A percentile compares a stretch with the other conserved stretches of the same genome.
Evolutionary conservation across 2,329 filamentous ascomycete species (phyloP).

Genomic region (Fusarium palustre): DNA sequence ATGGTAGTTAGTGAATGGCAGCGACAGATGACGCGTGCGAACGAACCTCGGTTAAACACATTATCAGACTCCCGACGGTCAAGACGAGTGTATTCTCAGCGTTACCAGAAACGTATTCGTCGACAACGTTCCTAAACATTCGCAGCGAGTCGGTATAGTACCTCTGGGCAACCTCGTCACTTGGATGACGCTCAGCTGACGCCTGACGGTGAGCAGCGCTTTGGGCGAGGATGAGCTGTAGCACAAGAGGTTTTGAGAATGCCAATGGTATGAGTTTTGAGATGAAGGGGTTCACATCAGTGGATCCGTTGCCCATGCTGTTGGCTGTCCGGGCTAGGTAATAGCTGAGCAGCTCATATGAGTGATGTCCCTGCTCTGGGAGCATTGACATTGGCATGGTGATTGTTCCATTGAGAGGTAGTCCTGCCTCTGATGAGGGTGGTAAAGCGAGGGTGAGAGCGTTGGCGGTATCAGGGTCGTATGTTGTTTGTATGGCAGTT

Average conservation of each 20-base stretch:
- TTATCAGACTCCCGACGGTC: slow-evolving; percentile 58
- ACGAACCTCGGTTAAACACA: slow-evolving; percentile 62
- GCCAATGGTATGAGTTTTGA: slow-evolving; percentile 60
- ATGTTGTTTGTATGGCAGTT: slow-evolving; percentile 12
- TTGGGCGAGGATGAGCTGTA: slow-evolving; percentile 61
- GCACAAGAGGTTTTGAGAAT: slow-evolving; percentile 58
- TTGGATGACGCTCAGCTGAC: slow-evolving; percentile 44
- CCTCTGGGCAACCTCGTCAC: slow-evolving; percentile 50
- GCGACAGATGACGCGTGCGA: neutral
- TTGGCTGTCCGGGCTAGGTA: slow-evolving; percentile 59
- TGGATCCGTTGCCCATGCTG: slow-evolving; percentile 62
- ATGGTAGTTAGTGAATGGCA: slow-evolving; percentile 15
- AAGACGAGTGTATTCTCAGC: slow-evolving; percentile 54
- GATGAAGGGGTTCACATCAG: slow-evolving; percentile 59
- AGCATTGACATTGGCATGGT: slow-evolving; percentile 48
- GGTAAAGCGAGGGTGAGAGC: slow-evolving; percentile 37
- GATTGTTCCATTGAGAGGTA: slow-evolving; percentile 36
- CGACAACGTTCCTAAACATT: slow-evolving; percentile 53
- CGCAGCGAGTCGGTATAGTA: slow-evolving; percentile 54
- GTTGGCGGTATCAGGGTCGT: slow-evolving; percentile 38
- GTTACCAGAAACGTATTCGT: slow-evolving; percentile 51
- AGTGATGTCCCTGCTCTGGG: slow-evolving; percentile 51
- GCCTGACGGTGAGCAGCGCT: slow-evolving; percentile 55
- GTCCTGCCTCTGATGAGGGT: slow-evolving; percentile 3
- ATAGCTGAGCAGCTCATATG: slow-evolving; percentile 59